Evolutionary conservation across 495 filamentous ascomycete species (phyloP), one percentile per base, ranked within the genome.

Genomic region (Cudoniella acicularis): DNA sequence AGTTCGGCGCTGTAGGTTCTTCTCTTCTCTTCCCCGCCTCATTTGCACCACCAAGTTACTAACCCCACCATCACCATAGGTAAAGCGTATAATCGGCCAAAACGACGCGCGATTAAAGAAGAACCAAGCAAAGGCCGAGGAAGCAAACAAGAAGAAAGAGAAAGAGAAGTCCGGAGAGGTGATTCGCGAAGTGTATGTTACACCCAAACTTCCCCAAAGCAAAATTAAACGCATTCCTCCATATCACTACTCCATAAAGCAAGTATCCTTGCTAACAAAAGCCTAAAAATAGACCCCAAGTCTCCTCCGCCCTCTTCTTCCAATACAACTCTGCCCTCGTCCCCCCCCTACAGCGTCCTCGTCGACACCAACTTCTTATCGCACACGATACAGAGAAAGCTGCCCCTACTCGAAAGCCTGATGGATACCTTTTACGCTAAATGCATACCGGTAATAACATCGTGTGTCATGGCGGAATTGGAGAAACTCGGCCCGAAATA

Each of bases 331-430:
- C 88, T 48, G 88, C 91, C 25, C 83, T 98, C 51, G 82, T n/a
- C 87, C 21, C 94, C 94, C 1, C 91, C 91, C n/a, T 96, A 96
- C 78, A 82, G 78, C 13, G 40, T 95, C 42, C 84, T 95, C 46
- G 79, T 88, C 60, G 91, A 96, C 74, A 96, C 92, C 75, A 97
- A 97, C 70, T 98, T 98, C 69, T 82, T 98, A 51, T 89, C 85
- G 41, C 90, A 95, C 70, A 92, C 91, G 3, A 91, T 98, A 22
- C 88, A 92, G 62, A 81, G 85, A 61, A 98, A 98, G 75, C 82
- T 96, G 16, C 89, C 93, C 21, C 75, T 98, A 2, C 81, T 96
- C 8, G 84, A 92, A 56, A 83, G 86, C 13, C 88, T 96, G 80
- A 94, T 95, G 88, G 90, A 94, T 69, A 88, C 80, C 62, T 77